Evolutionary conservation across 371 early-diverging fungal genomes (phyloP), one percentile per base, ranked within the genome.

Genomic region (Coemansia sp.): DNA sequence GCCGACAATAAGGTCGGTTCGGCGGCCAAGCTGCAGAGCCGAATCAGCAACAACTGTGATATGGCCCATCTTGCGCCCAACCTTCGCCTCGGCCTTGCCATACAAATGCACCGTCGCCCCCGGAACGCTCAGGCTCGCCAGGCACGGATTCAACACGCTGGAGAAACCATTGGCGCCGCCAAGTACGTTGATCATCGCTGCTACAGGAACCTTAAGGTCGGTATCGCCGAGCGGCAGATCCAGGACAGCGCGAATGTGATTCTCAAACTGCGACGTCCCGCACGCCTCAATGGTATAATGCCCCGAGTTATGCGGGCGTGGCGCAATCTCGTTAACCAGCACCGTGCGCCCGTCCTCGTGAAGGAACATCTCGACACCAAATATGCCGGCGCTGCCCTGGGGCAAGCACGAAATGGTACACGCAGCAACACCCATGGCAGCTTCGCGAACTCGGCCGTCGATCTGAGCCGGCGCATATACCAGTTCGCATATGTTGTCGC

Each of bases 231-330:
- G 83, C 3, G 98, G 95, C 65, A 94, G 77, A 56, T 92, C 95
- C 10, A 92, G 79, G 48, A 97, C 90, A 43, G 93, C 91, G n/a
- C 98, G 91, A 70, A 98, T 77, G 65, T 98, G 98, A 77, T 98
- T 92, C 70, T 98, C 98, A 66, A 88, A 98, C 77, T 98, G 98
- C 14, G 95, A 94, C 5, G 98, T 97, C 47, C 92, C 82, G 77
- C 96, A 96, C 1, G 97, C 97, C 71, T 98, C 98, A 64, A 93
- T 94, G 3, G 98, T 96, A 72, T 94, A 96, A 76, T 98, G 98
- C 57, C 98, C 98, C 26, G 96, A 95, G 82, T 98, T 98, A 81
- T 98, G 98, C 40, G 98, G 97, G 16, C 98, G 90, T 43, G 98
- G 98, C 4, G 98, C 98, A 66, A 98, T 92, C 77, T 98, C 98